These are phyloP conservation scores for Alternaria gansuensis DNA, from an alignment of 2,329 filamentous ascomycete genomes.

Conservation along the genomic window DNA sequence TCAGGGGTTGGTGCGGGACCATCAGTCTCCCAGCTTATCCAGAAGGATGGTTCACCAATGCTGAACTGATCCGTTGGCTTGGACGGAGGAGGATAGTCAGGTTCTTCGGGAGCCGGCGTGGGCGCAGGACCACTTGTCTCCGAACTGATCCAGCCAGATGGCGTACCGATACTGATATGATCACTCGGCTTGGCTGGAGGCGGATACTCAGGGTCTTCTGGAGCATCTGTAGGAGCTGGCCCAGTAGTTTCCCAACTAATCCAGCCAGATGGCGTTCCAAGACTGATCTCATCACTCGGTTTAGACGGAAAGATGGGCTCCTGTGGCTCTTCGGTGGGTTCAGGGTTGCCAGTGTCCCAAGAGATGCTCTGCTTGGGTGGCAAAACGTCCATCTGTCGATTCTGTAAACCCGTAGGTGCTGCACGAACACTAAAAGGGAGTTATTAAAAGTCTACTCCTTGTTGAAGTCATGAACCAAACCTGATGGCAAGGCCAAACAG, in stretches of 20 bases:
- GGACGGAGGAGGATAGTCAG: constrained; percentile 17
- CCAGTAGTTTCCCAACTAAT: constrained; percentile 21
- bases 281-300: constrained; percentile 20
- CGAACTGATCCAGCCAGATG: constrained; percentile 31
- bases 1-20: constrained; percentile 14
- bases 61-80: constrained; percentile 20
- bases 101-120: constrained; percentile 14
- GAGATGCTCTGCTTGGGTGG: constrained; percentile 32
- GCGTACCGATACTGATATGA: constrained; percentile 27
- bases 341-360: constrained; percentile 26
- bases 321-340: constrained; percentile 23
- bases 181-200: constrained; percentile 26
- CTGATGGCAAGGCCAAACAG: constrained; percentile 40
- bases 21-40: constrained; percentile 15
- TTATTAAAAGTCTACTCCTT: constrained; percentile 13
- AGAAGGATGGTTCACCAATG: constrained; percentile 15
- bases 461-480: constrained; percentile 25
- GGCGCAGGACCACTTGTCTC: constrained; percentile 16
- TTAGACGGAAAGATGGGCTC: constrained; percentile 19
- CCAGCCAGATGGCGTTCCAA: constrained; percentile 21
- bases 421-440: constrained; percentile 29
- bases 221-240: constrained; percentile 13
- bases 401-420: constrained; percentile 30
- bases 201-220: constrained; percentile 18
- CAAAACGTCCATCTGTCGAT: constrained; percentile 28